Conservation (phyloP, 345 rosid genomes). For the Streptanthus diversifolius region DNA sequence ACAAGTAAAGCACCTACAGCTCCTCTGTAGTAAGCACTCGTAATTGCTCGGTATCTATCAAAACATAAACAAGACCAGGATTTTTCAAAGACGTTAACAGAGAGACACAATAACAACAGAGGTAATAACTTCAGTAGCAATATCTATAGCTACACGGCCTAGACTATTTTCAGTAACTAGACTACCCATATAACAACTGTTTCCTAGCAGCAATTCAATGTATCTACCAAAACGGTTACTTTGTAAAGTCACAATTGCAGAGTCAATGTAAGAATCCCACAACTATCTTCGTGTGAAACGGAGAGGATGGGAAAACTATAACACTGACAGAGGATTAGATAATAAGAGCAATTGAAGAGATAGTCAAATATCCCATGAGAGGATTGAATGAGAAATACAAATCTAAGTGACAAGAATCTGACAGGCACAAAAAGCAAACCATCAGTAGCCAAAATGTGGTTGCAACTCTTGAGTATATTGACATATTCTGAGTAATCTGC, state of each 20-base stretch:
- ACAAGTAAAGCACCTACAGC: constrained; percentile 63
- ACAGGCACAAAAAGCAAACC: too few relatives aligned
- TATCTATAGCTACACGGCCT: too few relatives aligned
- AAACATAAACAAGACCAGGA: not conserved
- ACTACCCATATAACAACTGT: not conserved
- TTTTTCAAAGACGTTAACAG: not conserved
- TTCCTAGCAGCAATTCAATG: not conserved
- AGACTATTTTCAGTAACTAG: not conserved
- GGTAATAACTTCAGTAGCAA: not conserved
- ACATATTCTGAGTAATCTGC: too few relatives aligned
- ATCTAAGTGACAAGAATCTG: too few relatives aligned
- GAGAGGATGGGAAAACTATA: too few relatives aligned
- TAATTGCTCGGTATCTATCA: constrained; percentile 58
- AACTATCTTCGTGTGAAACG: too few relatives aligned
- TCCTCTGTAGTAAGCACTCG: constrained; percentile 67
- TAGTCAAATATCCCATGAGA: too few relatives aligned
- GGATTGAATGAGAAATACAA: too few relatives aligned
- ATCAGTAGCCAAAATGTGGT: too few relatives aligned
- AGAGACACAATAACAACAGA: not conserved
- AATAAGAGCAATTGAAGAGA: too few relatives aligned
- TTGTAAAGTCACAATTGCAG: not conserved
- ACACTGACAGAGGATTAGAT: too few relatives aligned
- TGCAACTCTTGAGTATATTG: too few relatives aligned
- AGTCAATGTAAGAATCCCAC: not conserved
- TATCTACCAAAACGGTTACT: not conserved